Conservation (phyloP, 495 filamentous ascomycete genomes). For the Penicillium bialowiezense region DNA sequence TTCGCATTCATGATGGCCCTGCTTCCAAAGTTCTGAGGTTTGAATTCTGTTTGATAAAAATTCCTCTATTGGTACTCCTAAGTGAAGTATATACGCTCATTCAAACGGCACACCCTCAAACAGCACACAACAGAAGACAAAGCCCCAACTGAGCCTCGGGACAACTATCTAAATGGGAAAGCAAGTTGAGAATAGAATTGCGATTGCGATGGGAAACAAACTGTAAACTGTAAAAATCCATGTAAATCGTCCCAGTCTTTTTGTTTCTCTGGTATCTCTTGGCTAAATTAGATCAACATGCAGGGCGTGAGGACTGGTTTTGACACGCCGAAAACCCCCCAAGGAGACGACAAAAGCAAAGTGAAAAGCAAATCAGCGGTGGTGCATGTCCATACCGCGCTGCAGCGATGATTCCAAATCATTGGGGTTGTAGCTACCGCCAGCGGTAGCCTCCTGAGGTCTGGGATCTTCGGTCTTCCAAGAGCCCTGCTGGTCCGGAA, state of each 20-base stretch:
- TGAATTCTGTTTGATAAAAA: no score
- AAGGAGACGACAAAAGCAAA: neutral
- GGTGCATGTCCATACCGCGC: slow-evolving; percentile 68
- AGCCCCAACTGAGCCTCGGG: no score
- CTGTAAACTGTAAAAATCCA: slow-evolving; percentile 1
- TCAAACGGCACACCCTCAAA: no score
- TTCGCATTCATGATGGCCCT: no score
- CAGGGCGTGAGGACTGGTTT: slow-evolving; percentile 4
- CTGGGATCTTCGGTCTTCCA: slow-evolving; percentile 84
- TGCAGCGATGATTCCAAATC: slow-evolving; percentile 85
- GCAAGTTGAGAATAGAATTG: neutral
- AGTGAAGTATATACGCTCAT: no score
- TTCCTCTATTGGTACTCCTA: no score
- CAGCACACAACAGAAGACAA: no score
- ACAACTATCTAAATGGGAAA: no score
- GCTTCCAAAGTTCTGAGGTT: no score
- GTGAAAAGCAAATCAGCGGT: slow-evolving; percentile 10
- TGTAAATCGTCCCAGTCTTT: slow-evolving; percentile 10
- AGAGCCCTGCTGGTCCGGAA: slow-evolving; percentile 65
- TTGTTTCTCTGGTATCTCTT: slow-evolving; percentile 13
- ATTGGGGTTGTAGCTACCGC: slow-evolving; percentile 42
- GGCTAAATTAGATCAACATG: slow-evolving; percentile 14
- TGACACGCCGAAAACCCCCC: slow-evolving; percentile 3
- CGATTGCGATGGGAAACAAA: neutral
- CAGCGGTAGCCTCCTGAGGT: slow-evolving; percentile 72